A percentile compares a stretch with the other conserved stretches of the same genome.
Conservation (phyloP, 331 rosid genomes). For the Malus hybrid region DNA sequence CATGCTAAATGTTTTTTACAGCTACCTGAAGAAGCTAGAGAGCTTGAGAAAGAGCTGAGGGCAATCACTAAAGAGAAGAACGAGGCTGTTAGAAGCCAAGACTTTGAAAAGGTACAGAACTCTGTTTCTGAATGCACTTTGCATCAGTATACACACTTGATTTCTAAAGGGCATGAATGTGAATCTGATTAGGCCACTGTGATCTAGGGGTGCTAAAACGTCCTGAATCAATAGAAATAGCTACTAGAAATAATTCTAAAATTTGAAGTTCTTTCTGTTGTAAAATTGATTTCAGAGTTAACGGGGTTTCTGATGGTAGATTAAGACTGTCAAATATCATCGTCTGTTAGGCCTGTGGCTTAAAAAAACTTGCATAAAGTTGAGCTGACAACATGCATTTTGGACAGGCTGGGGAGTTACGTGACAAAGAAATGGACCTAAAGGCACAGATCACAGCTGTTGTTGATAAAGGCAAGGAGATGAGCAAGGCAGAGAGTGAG, state of each 20-base stretch:
- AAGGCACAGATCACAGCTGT: slow-evolving; percentile 74
- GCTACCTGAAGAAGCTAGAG: slow-evolving; percentile 93
- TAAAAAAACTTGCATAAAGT: neutral
- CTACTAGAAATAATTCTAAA: neutral
- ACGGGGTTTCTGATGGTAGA: neutral
- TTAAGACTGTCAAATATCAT: neutral
- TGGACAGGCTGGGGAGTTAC: slow-evolving; percentile 85
- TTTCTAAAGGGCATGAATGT: neutral
- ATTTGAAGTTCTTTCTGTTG: neutral
- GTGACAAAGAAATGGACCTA: slow-evolving; percentile 92
- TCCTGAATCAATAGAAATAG: neutral
- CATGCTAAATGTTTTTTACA: slow-evolving; percentile 19
- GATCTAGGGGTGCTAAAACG: neutral
- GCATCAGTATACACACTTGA: neutral
- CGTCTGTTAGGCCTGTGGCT: neutral
- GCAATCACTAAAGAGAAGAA: slow-evolving; percentile 88
- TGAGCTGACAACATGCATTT: slow-evolving; percentile 17
- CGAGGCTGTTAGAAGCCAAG: slow-evolving; percentile 86
- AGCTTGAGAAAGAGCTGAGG: slow-evolving; percentile 82
- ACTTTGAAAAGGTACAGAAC: slow-evolving; percentile 70
- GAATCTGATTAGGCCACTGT: neutral
- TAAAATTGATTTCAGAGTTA: neutral
- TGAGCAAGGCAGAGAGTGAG: slow-evolving; percentile 94
- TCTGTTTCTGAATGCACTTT: neutral
- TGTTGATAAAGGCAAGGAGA: slow-evolving; percentile 88